A percentile compares a stretch with the other conserved stretches of the same genome.
Conservation (phyloP, 805 yeast species). For the Hanseniaspora singularis region DNA sequence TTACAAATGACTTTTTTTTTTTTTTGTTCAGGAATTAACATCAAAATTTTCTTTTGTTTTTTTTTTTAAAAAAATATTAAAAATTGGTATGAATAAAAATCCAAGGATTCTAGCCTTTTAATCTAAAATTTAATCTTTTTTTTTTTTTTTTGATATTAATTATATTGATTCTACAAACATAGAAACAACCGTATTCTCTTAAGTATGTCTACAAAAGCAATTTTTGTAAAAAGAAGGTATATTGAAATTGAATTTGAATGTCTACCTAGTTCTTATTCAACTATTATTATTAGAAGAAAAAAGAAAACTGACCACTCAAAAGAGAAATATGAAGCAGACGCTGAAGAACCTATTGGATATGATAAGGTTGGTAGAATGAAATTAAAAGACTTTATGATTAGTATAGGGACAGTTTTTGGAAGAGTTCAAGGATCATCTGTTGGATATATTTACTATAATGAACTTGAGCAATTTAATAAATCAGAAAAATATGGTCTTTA, state of each 20-base stretch:
- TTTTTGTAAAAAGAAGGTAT: conserved; percentile 4
- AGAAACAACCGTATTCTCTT: too few relatives aligned
- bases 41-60: too few relatives aligned
- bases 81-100: too few relatives aligned
- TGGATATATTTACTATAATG: conserved; percentile 16
- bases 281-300: conserved; percentile 2
- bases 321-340: not conserved
- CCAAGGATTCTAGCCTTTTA: too few relatives aligned
- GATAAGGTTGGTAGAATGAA: conserved; percentile 1
- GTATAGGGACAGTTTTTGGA: conserved; percentile 16
- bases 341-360: not conserved
- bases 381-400: conserved; percentile 11
- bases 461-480: conserved; percentile 1
- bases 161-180: not conserved
- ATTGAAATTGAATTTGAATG: conserved; percentile 10
- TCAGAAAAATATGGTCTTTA: conserved; percentile 13
- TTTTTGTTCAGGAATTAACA: too few relatives aligned
- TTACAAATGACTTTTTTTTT: too few relatives aligned
- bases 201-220: not conserved
- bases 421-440: conserved; percentile 11
- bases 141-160: not conserved
- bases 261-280: conserved; percentile 7
- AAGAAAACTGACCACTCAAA: not conserved
- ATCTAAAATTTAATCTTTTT: not conserved
- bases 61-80: too few relatives aligned